Evolutionary conservation across 2,329 filamentous ascomycete species (phyloP).

Genomic region (Colletotrichum lentis): DNA sequence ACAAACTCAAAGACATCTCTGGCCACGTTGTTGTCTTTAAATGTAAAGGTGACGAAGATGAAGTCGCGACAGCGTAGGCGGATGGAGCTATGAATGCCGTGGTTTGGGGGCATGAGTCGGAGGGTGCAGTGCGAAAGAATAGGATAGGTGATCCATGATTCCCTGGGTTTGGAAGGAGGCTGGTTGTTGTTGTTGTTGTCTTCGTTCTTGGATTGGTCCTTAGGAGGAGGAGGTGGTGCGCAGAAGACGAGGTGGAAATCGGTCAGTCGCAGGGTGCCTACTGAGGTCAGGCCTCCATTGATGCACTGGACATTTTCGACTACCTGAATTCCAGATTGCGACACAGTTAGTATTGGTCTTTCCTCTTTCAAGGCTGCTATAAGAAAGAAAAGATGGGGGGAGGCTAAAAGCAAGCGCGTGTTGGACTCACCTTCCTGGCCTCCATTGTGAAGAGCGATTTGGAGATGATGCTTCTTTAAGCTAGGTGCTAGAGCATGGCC

Average conservation of each 20-base stretch:
- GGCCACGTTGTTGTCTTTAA: conserved; percentile 75
- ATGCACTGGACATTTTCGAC: conserved; percentile 69
- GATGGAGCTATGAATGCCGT: conserved; percentile 79
- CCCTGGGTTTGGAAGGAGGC: conserved; percentile 55
- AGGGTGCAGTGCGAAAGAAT: conserved; percentile 85
- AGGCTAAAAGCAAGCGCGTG: not conserved
- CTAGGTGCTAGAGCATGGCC: conserved; percentile 36
- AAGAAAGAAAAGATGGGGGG: not conserved
- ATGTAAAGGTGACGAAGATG: conserved; percentile 90
- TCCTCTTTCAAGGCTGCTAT: not conserved
- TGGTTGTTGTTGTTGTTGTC: conserved; percentile 8
- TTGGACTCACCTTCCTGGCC: conserved; percentile 50
- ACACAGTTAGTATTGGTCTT: conserved; percentile 37
- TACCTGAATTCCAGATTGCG: conserved; percentile 46
- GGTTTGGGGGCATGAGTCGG: conserved; percentile 74
- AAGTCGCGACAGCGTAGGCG: conserved; percentile 93
- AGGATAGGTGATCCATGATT: conserved; percentile 94
- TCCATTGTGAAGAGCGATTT: conserved; percentile 47
- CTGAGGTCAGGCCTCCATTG: conserved; percentile 64
- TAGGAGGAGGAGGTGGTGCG: conserved; percentile 50
- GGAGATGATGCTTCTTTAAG: conserved; percentile 33
- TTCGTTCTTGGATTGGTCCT: conserved; percentile 38
- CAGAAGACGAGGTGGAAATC: conserved; percentile 69
- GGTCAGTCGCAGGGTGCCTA: conserved; percentile 67
- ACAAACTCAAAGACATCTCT: conserved; percentile 90